Percentiles rank a stretch among this genome's conserved stretches.
Conservation (phyloP, 148 eudicot species). For the Polygonum maritimum region DNA sequence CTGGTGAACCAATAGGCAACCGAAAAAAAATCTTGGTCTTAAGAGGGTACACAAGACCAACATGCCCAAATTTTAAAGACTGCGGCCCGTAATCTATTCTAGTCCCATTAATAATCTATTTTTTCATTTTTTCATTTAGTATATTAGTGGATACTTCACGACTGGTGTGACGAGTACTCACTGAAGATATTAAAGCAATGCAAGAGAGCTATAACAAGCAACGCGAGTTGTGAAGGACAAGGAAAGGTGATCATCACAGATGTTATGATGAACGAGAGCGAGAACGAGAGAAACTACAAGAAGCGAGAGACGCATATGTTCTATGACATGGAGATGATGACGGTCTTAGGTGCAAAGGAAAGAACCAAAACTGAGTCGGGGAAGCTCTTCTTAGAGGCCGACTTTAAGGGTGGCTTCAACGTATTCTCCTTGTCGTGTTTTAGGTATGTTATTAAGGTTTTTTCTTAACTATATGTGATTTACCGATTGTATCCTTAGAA, state of each 20-base stretch:
- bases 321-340: constrained; percentile 6
- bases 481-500: background rate
- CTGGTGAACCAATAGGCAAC: no score
- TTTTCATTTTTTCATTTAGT: no score
- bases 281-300: background rate
- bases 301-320: constrained; percentile 2
- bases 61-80: no score
- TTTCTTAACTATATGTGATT: background rate
- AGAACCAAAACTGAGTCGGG: constrained; percentile 18
- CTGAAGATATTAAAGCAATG: constrained; percentile 5
- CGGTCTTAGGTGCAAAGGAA: constrained; percentile 4
- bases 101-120: no score
- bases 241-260: constrained; percentile 10
- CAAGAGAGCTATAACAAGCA: background rate
- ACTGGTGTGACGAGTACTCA: background rate
- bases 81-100: no score
- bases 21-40: no score
- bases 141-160: constrained; percentile 6
- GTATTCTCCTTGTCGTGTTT: constrained; percentile 2
- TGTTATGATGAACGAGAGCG: background rate
- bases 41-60: no score
- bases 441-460: constrained; percentile 14
- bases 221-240: background rate
- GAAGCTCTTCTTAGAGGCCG: constrained; percentile 16
- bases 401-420: constrained; percentile 11